Percentiles rank a stretch among this genome's conserved stretches.
Conservation (phyloP, 208 protist genomes). For the Trypanosoma theileri region DNA sequence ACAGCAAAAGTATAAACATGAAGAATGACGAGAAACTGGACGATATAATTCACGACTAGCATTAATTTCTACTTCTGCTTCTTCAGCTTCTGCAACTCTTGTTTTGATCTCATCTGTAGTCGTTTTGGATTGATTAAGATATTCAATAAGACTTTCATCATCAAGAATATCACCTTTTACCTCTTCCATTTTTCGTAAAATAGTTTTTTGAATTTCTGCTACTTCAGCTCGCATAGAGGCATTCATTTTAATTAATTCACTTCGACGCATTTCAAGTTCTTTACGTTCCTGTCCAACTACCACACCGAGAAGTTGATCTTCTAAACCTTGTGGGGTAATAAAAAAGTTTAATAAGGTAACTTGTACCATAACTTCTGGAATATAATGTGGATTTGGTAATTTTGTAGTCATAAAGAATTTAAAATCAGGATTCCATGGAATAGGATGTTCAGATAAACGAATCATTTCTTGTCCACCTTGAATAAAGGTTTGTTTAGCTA, state of each 20-base stretch:
- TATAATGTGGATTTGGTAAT: conserved; percentile 97
- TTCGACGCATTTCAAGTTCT: conserved; percentile 96
- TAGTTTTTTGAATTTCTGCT: conserved; percentile 95
- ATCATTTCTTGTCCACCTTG: conserved; percentile 94
- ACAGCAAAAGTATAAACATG: conserved; percentile 98
- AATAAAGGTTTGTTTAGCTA: conserved; percentile 94
- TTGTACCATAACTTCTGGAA: conserved; percentile 96
- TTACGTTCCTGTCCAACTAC: conserved; percentile 97
- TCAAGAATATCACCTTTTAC: conserved; percentile 96
- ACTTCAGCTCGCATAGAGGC: conserved; percentile 96
- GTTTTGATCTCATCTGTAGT: conserved; percentile 92
- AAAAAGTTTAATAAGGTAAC: conserved; percentile 99
- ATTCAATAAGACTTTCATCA: conserved; percentile 97
- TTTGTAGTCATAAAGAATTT: conserved; percentile 99
- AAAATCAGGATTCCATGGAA: conserved; percentile 97
- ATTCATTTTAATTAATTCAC: conserved; percentile 94
- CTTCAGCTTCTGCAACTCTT: conserved; percentile 95
- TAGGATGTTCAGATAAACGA: conserved; percentile 95
- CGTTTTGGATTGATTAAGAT: conserved; percentile 95
- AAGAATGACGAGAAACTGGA: conserved; percentile 93
- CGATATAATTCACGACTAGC: conserved; percentile 95
- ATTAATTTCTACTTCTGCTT: conserved; percentile 97
- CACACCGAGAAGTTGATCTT: conserved; percentile 97
- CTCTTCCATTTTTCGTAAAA: conserved; percentile 95
- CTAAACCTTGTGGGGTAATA: conserved; percentile 96